A percentile compares a stretch with the other conserved stretches of the same genome.
Evolutionary conservation across 371 early-diverging fungal species (phyloP).

Genomic region (Saksenaea oblongispora): DNA sequence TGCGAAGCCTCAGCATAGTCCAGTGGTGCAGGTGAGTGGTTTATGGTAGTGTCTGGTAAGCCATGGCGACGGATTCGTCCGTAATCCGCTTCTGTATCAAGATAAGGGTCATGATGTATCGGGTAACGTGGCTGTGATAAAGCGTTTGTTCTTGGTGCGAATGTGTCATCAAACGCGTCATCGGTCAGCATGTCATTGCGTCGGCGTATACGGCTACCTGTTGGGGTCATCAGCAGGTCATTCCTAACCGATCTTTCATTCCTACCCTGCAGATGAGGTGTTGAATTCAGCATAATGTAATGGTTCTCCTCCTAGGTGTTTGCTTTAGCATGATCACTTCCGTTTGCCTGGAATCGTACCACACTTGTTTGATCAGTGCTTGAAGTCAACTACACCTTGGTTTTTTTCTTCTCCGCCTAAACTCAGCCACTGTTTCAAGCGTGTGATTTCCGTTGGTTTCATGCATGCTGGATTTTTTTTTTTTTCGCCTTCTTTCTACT

Average conservation of each 20-base stretch:
- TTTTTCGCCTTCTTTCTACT: too few relatives aligned
- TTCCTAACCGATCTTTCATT: background rate
- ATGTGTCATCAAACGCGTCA: background rate
- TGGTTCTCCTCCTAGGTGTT: too few relatives aligned
- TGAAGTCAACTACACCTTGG: too few relatives aligned
- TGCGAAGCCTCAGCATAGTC: background rate
- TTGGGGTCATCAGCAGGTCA: too few relatives aligned
- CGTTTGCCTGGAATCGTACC: too few relatives aligned
- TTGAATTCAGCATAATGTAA: background rate
- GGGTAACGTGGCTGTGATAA: background rate
- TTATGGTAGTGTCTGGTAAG: background rate
- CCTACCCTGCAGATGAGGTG: background rate
- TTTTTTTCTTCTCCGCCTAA: background rate
- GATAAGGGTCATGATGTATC: background rate
- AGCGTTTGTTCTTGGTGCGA: background rate
- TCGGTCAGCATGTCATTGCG: background rate
- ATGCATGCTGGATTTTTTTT: too few relatives aligned
- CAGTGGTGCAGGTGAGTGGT: too few relatives aligned
- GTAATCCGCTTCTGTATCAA: background rate
- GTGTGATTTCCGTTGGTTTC: too few relatives aligned
- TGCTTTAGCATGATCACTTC: too few relatives aligned
- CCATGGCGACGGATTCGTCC: background rate
- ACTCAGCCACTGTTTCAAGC: background rate
- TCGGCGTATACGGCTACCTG: too few relatives aligned
- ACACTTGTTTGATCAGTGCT: too few relatives aligned